Base-by-base conservation (phyloP, 768 basidiomycete genomes). In the Crepidotus variabilis region DNA sequence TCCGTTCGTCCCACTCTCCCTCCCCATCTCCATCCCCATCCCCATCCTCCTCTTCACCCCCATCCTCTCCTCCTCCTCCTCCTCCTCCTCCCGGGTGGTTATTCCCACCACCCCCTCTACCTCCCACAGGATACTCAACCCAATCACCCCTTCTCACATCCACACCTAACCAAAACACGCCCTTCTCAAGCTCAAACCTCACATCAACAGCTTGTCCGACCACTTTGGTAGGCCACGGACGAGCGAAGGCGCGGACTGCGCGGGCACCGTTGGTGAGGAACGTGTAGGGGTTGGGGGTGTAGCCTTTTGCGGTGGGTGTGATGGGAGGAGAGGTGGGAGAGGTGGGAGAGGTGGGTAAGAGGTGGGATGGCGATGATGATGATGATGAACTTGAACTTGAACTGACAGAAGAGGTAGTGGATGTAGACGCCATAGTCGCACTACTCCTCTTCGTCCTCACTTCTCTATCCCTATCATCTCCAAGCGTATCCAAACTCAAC, bases 201-300 rank as follows among this genome's bases (percentile, higher is more conserved):
- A 94, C 80, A 32, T 86, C 78, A 48, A 66, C 67, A 0, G 87
- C 82, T 4, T 70, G 68, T 1, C 96, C 96, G 9, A 96, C 84
- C 13, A 85, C 81, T 16, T 85, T 87, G 9, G 76, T 71, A 0
- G 95, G 92, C 75, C 82, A 95, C 0, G 96, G 94, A 1, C 96
- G 77, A 57, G 81, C 82, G 71, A 97, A 95, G 0, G 96, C 93
- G 18, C 85, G 79, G 20, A 88, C 78, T 0, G 94, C 95, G 16
- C 96, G 77, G 0, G 94, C 85, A 7, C 96, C 95, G 60, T 93
- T 84, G 3, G 90, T 90, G 18, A 96, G 73, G 69, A 95, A 89
- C 47, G 80, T 80, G 67, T 82, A 88, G 1, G 83, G 78, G 64
- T 84, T 84, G 9, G 75, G 68, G 60, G 76, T 53, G 33, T 63